phyloP scores from a whole-genome alignment of 139 green algal genomes.

The Chlorella sp. region DNA sequence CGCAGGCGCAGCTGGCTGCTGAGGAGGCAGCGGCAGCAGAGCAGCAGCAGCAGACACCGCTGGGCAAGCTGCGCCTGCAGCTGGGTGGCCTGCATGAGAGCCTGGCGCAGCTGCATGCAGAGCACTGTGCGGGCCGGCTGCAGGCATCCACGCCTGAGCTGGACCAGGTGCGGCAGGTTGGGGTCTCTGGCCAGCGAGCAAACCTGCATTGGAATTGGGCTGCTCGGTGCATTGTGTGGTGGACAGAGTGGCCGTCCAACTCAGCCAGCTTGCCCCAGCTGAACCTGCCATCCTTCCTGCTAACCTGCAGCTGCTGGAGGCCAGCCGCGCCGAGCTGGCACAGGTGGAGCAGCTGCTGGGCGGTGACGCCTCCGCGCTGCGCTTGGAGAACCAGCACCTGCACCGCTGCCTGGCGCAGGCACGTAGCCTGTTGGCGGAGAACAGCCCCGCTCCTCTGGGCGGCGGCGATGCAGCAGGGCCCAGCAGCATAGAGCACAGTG shows the following conservation, averaged over 20 bases:
- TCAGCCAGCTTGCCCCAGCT: background rate
- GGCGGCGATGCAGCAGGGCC: background rate
- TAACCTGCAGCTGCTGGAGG: conserved; percentile 11
- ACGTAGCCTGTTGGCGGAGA: conserved; percentile 12
- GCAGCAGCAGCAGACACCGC: background rate
- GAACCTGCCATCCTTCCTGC: background rate
- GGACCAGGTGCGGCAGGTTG: conserved; percentile 7
- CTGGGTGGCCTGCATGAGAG: conserved; percentile 24
- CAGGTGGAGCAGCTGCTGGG: conserved; percentile 17
- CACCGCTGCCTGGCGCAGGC: conserved; percentile 6
- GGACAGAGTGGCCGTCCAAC: background rate
- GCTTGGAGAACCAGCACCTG: conserved; percentile 1
- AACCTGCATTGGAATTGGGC: too few relatives aligned
- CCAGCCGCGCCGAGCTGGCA: background rate
- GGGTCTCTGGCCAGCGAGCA: too few relatives aligned
- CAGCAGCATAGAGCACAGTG: background rate
- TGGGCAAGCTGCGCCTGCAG: conserved; percentile 14
- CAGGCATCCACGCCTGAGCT: conserved; percentile 9
- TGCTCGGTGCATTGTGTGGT: background rate
- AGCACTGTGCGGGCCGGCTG: conserved; percentile 13
- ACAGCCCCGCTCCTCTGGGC: background rate
- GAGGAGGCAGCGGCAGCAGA: background rate
- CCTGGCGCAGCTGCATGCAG: conserved; percentile 29
- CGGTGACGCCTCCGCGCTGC: background rate
- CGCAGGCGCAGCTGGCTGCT: background rate